Conservation (phyloP, 257 asterid species). For the Solanum dulcamara region DNA sequence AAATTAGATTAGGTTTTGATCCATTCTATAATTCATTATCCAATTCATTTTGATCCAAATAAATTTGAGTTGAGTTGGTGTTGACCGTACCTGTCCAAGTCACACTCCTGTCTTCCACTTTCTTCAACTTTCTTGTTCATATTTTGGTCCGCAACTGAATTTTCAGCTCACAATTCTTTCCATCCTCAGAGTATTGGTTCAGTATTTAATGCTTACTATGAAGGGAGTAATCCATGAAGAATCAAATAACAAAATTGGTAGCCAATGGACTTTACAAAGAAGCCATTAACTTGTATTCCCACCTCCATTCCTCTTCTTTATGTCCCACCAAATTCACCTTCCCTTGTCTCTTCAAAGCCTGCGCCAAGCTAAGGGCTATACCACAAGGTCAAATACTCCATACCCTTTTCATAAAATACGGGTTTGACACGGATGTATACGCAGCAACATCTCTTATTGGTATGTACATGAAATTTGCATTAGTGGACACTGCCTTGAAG, state of each 20-base stretch:
- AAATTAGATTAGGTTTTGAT: too few relatives aligned
- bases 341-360: conserved; percentile 81
- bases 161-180: neutral
- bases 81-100: too few relatives aligned
- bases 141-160: too few relatives aligned
- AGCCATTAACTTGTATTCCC: conserved; percentile 45
- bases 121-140: too few relatives aligned
- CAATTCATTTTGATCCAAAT: too few relatives aligned
- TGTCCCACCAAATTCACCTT: conserved; percentile 53
- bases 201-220: neutral
- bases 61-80: too few relatives aligned
- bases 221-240: conserved; percentile 32
- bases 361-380: conserved; percentile 40
- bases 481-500: conserved; percentile 29
- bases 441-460: conserved; percentile 57
- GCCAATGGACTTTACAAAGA: conserved; percentile 58
- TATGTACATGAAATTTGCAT: conserved; percentile 47
- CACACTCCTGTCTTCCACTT: too few relatives aligned
- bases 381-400: conserved; percentile 58
- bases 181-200: neutral
- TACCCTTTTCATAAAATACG: conserved; percentile 53
- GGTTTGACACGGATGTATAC: conserved; percentile 23
- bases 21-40: too few relatives aligned
- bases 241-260: conserved; percentile 43
- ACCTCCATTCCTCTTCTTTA: conserved; percentile 29